phyloP scores from a whole-genome alignment of 1,284 basidiomycete species.

The Porodaedalea pini region DNA sequence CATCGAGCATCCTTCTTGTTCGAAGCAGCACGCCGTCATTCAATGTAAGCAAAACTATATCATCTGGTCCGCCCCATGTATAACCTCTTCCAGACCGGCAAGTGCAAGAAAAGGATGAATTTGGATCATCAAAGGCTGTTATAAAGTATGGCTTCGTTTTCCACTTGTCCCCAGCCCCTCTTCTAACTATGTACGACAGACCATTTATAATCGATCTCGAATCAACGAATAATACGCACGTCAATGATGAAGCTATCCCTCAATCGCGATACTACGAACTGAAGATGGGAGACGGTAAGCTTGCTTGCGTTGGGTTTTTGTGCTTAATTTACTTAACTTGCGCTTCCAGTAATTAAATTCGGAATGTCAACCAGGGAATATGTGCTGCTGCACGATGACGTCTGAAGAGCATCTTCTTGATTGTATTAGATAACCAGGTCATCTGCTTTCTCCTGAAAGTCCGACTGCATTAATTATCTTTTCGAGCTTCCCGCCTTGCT shows the following conservation, averaged over 20 bases:
- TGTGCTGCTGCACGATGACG: conserved; percentile 83
- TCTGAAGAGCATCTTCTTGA: conserved; percentile 28
- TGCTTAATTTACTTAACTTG: background rate
- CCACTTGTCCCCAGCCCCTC: conserved; percentile 13
- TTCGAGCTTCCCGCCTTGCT: no score
- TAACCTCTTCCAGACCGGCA: conserved; percentile 61
- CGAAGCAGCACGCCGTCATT: conserved; percentile 97
- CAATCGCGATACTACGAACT: conserved; percentile 90
- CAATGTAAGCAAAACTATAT: conserved; percentile 60
- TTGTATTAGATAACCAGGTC: no score
- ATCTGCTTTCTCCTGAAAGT: no score
- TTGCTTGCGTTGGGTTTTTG: background rate
- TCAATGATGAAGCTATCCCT: conserved; percentile 86
- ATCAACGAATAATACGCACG: conserved; percentile 91
- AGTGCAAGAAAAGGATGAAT: conserved; percentile 84
- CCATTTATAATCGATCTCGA: conserved; percentile 97
- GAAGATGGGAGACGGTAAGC: conserved; percentile 79
- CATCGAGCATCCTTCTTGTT: conserved; percentile 93
- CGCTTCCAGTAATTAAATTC: conserved; percentile 79
- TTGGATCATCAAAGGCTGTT: conserved; percentile 69
- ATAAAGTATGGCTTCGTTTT: conserved; percentile 64
- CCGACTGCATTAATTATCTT: no score
- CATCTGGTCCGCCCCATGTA: background rate
- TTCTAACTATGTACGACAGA: conserved; percentile 38
- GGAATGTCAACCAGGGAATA: conserved; percentile 86